Evolutionary conservation across 768 basidiomycete species (phyloP).

Genomic region (Rhizopogon vesiculosus): DNA sequence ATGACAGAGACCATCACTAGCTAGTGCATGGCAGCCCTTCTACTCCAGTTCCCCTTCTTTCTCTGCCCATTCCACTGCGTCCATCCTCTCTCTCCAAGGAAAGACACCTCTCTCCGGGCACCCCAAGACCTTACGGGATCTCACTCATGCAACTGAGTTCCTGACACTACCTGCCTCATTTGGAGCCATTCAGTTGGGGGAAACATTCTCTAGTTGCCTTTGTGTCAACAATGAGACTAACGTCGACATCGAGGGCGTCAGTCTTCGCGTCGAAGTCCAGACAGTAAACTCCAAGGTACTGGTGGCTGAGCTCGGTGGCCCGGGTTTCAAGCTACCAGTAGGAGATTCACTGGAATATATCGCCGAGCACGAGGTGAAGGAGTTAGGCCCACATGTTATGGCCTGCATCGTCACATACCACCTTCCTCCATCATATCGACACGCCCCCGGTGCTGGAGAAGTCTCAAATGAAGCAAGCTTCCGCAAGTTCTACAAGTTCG

Average conservation of each 20-base stretch:
- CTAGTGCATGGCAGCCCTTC: slow-evolving; percentile 81
- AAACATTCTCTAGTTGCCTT: slow-evolving; percentile 80
- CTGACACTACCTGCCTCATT: slow-evolving; percentile 81
- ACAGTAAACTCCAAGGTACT: slow-evolving; percentile 63
- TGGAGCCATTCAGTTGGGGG: slow-evolving; percentile 84
- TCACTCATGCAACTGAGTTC: slow-evolving; percentile 74
- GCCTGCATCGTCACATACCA: slow-evolving; percentile 82
- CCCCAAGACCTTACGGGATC: slow-evolving; percentile 80
- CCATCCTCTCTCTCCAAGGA: slow-evolving; percentile 74
- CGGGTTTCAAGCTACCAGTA: slow-evolving; percentile 40
- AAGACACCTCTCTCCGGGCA: slow-evolving; percentile 63
- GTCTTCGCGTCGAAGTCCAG: slow-evolving; percentile 81
- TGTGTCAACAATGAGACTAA: slow-evolving; percentile 78
- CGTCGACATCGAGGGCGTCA: slow-evolving; percentile 56
- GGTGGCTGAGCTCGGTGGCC: slow-evolving; percentile 60
- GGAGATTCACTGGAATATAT: slow-evolving; percentile 63
- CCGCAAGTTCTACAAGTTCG: slow-evolving; percentile 81
- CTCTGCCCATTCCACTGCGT: slow-evolving; percentile 75
- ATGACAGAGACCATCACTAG: slow-evolving; percentile 64
- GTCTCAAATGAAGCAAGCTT: slow-evolving; percentile 49
- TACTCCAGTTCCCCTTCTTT: slow-evolving; percentile 81
- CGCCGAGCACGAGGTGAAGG: slow-evolving; percentile 88
- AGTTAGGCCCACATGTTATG: slow-evolving; percentile 86
- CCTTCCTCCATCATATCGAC: slow-evolving; percentile 55
- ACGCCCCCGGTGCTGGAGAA: slow-evolving; percentile 42